Conservation (phyloP, 352 stramenopile genomes). For the Salisapilia sapeloensis region DNA sequence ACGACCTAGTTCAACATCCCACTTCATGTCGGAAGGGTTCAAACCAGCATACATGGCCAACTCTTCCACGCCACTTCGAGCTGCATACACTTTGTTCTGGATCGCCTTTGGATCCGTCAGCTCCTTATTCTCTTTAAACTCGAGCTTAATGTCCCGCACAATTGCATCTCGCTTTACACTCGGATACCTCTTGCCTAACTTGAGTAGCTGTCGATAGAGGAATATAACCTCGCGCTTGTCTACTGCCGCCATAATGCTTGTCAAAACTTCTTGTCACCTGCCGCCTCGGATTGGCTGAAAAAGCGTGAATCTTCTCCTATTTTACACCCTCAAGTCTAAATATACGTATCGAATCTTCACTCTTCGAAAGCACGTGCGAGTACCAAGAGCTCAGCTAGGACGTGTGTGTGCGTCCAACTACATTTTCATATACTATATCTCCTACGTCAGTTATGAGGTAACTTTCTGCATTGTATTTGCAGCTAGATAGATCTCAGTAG, state of each 20-base stretch:
- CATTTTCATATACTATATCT: too few relatives aligned
- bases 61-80: constrained; percentile 52
- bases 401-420: too few relatives aligned
- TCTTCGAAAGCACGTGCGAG: too few relatives aligned
- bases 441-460: too few relatives aligned
- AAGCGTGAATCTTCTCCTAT: too few relatives aligned
- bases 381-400: too few relatives aligned
- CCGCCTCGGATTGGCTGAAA: too few relatives aligned
- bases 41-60: constrained; percentile 62
- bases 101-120: constrained; percentile 42
- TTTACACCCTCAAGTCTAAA: too few relatives aligned
- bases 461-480: too few relatives aligned
- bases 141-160: constrained; percentile 65
- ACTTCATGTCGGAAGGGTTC: constrained; percentile 29
- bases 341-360: too few relatives aligned
- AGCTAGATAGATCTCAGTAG: too few relatives aligned
- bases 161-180: constrained; percentile 75
- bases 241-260: constrained; percentile 15
- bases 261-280: too few relatives aligned
- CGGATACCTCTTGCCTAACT: constrained; percentile 67
- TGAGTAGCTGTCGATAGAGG: constrained; percentile 70
- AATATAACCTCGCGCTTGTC: constrained; percentile 41
- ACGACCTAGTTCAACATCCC: constrained; percentile 55
- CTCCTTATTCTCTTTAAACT: constrained; percentile 66
- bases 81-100: constrained; percentile 43